Conservation (phyloP, 2,329 filamentous ascomycete species). For the Fusarium sp. region DNA sequence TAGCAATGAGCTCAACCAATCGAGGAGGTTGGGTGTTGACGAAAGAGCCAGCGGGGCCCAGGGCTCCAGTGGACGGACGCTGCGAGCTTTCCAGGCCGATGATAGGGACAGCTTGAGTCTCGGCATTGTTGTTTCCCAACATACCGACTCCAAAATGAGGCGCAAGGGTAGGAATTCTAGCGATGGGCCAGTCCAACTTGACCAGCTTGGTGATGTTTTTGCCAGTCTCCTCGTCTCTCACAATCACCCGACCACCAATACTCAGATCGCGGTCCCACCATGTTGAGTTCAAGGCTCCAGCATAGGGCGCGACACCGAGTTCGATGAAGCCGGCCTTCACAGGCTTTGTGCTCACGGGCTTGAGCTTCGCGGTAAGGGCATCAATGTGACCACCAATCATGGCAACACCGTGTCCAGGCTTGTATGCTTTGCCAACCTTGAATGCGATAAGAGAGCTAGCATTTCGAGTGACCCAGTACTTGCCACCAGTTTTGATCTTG, state of each 20-base stretch:
- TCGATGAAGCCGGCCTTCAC: slow-evolving; percentile 88
- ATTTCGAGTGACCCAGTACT: slow-evolving; percentile 91
- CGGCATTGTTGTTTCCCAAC: slow-evolving; percentile 78
- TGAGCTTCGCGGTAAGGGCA: slow-evolving; percentile 88
- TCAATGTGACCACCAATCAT: slow-evolving; percentile 95
- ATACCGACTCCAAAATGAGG: slow-evolving; percentile 90
- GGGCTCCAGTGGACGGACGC: slow-evolving; percentile 54
- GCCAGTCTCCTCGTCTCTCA: slow-evolving; percentile 77
- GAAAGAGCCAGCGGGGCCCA: slow-evolving; percentile 80
- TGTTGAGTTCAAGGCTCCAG: slow-evolving; percentile 85
- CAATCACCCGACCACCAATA: slow-evolving; percentile 89
- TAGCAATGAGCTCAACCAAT: slow-evolving; percentile 85
- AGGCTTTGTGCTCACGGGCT: slow-evolving; percentile 89
- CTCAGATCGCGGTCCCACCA: slow-evolving; percentile 98
- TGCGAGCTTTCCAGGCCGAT: slow-evolving; percentile 84
- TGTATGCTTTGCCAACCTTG: slow-evolving; percentile 82
- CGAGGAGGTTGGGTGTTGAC: slow-evolving; percentile 85
- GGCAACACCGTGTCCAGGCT: slow-evolving; percentile 86
- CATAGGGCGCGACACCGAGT: slow-evolving; percentile 92
- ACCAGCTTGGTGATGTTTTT: slow-evolving; percentile 87
- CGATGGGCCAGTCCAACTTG: slow-evolving; percentile 95
- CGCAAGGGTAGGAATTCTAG: slow-evolving; percentile 89
- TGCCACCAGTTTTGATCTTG: slow-evolving; percentile 81
- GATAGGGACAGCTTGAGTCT: slow-evolving; percentile 95
- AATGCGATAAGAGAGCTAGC: slow-evolving; percentile 89